phyloP scores from a whole-genome alignment of 2,329 filamentous ascomycete genomes.

The Podosphaera leucotricha region DNA sequence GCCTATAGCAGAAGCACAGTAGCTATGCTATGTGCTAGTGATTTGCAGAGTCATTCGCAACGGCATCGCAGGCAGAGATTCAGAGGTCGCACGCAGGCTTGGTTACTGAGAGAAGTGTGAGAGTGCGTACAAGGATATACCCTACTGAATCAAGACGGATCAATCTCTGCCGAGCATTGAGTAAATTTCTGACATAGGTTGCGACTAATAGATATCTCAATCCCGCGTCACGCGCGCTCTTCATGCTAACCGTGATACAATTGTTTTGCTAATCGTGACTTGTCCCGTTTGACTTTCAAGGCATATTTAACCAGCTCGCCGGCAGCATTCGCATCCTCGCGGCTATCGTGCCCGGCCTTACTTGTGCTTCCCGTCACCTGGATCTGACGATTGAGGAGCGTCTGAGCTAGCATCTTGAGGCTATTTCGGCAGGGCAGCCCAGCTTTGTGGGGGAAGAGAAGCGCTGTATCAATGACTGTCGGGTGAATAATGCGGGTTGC shows the following conservation, averaged over 20 bases:
- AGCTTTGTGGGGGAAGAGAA: slow-evolving; percentile 56
- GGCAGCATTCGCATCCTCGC: slow-evolving; percentile 73
- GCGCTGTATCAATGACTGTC: slow-evolving; percentile 60
- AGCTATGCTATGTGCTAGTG: no score
- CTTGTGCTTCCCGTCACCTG: slow-evolving; percentile 33
- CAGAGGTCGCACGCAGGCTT: no score
- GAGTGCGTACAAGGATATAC: no score
- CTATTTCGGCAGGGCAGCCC: slow-evolving; percentile 58
- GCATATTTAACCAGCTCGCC: slow-evolving; percentile 62
- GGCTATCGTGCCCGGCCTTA: slow-evolving; percentile 56
- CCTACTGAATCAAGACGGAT: no score
- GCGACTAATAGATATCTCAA: no score
- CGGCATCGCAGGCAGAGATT: no score
- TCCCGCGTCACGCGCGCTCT: background rate
- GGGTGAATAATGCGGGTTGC: slow-evolving; percentile 64
- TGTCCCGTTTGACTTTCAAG: slow-evolving; percentile 45
- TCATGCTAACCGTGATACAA: no score
- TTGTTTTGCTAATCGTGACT: slow-evolving; percentile 3
- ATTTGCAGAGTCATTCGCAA: no score
- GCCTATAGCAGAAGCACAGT: no score
- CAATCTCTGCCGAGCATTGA: no score
- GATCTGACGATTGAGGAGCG: slow-evolving; percentile 50
- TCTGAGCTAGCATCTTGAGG: slow-evolving; percentile 50
- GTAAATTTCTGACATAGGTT: no score
- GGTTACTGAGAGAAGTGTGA: no score